phyloP scores from a whole-genome alignment of 768 basidiomycete genomes.

The Boletus sp. region DNA sequence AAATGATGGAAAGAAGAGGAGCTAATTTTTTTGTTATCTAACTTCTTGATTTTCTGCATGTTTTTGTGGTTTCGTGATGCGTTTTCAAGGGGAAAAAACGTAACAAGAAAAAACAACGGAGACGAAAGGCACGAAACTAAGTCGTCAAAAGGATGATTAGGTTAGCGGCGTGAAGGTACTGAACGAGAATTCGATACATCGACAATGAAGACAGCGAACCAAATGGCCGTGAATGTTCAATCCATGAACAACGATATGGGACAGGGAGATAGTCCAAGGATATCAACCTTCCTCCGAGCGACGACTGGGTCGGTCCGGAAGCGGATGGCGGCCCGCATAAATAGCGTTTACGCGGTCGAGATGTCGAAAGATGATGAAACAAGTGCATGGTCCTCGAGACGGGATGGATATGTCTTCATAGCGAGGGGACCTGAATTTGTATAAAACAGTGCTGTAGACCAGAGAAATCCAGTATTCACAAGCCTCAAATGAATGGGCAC shows the following conservation, averaged over 20 bases:
- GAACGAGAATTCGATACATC: conserved; percentile 34
- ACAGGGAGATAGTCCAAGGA: conserved; percentile 31
- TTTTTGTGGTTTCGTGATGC: conserved; percentile 37
- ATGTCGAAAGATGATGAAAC: conserved; percentile 29
- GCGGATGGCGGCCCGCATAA: conserved; percentile 27
- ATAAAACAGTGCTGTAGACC: conserved; percentile 24
- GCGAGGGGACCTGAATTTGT: conserved; percentile 25
- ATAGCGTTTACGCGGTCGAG: conserved; percentile 32
- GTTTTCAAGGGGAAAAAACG: conserved; percentile 32
- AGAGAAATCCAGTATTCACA: conserved; percentile 38
- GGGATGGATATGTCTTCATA: conserved; percentile 66
- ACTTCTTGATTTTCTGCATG: conserved; percentile 33
- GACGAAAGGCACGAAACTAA: conserved; percentile 33
- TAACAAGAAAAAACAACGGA: conserved; percentile 39
- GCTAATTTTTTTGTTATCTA: conserved; percentile 51
- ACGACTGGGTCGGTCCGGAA: conserved; percentile 23
- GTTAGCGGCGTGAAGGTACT: conserved; percentile 34
- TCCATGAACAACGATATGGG: conserved; percentile 36
- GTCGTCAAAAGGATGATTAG: conserved; percentile 39
- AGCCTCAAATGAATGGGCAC: conserved; percentile 32
- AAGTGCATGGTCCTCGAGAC: conserved; percentile 46
- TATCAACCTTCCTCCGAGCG: conserved; percentile 29
- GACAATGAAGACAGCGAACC: conserved; percentile 27
- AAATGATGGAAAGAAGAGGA: conserved; percentile 35
- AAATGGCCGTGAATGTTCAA: conserved; percentile 32